These are phyloP conservation scores for Harringtonia lauricola DNA, from an alignment of 2,329 filamentous ascomycete species.

Conservation along the genomic window DNA sequence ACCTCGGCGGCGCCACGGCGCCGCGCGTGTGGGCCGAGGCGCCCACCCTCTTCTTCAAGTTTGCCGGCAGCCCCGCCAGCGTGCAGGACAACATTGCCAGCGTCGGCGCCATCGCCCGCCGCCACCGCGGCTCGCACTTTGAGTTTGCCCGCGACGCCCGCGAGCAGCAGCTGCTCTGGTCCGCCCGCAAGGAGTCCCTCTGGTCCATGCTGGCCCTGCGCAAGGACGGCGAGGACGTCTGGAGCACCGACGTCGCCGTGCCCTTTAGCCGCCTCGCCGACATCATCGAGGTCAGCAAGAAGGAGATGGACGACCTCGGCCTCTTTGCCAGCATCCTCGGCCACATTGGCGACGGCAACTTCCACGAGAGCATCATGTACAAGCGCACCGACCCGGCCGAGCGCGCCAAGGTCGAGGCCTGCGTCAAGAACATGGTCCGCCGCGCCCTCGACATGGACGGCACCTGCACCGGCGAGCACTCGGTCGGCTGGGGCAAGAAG, in stretches of 20 bases:
- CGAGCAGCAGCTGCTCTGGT: slow-evolving; percentile 70
- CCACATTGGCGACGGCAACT: slow-evolving; percentile 89
- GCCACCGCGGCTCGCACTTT: slow-evolving; percentile 54
- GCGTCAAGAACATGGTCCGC: slow-evolving; percentile 82
- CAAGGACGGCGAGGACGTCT: slow-evolving; percentile 58
- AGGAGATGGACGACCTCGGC: slow-evolving; percentile 76
- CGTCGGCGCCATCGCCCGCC: slow-evolving; percentile 56
- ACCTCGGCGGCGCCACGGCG: slow-evolving; percentile 58
- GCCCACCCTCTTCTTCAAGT: slow-evolving; percentile 77
- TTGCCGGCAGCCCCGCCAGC: slow-evolving; percentile 67
- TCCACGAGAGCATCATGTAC: slow-evolving; percentile 89
- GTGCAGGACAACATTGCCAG: slow-evolving; percentile 65
- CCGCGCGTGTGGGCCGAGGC: slow-evolving; percentile 62
- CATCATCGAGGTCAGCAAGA: slow-evolving; percentile 74
- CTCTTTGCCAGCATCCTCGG: slow-evolving; percentile 81
- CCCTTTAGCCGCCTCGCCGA: slow-evolving; percentile 66
- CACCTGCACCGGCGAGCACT: slow-evolving; percentile 83
- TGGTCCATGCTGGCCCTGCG: slow-evolving; percentile 70
- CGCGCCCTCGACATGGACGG: slow-evolving; percentile 91
- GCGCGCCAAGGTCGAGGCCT: slow-evolving; percentile 63
- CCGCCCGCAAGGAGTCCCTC: slow-evolving; percentile 70
- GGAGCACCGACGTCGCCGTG: slow-evolving; percentile 76
- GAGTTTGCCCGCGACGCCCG: slow-evolving; percentile 63
- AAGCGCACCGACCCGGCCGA: slow-evolving; percentile 59
- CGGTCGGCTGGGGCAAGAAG: slow-evolving; percentile 80